Percentiles rank a stretch among this genome's conserved stretches.
Evolutionary conservation across 345 rosid species (phyloP).

Genomic region (Ceriops decandra): DNA sequence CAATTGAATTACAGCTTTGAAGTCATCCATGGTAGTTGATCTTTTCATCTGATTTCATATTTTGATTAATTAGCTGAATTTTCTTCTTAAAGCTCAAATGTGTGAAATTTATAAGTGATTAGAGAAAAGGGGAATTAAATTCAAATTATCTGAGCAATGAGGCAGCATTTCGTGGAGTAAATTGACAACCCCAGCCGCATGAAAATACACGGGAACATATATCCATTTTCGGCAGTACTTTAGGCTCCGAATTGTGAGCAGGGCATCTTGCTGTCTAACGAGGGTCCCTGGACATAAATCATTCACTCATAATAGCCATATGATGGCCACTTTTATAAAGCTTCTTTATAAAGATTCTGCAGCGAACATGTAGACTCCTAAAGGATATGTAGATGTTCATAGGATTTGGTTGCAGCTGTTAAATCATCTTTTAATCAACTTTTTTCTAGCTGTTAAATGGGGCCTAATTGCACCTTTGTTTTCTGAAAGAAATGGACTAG

Average conservation of each 20-base stretch:
- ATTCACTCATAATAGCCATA: conserved; percentile 28
- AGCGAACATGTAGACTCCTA: neutral
- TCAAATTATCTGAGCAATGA: neutral
- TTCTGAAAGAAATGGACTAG: neutral
- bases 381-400: conserved; percentile 16
- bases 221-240: neutral
- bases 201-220: no score
- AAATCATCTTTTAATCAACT: conserved; percentile 29
- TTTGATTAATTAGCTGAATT: no score
- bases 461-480: conserved; percentile 11
- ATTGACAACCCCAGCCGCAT: conserved; percentile 1
- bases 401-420: conserved; percentile 21
- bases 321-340: conserved; percentile 27
- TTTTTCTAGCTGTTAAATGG: conserved; percentile 26
- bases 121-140: neutral
- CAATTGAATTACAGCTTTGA: no score
- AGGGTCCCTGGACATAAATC: conserved; percentile 13
- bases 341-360: conserved; percentile 20
- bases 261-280: neutral
- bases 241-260: neutral
- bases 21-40: no score
- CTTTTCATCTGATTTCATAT: neutral
- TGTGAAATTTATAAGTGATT: neutral
- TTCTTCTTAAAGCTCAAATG: neutral
- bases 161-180: neutral